Conservation (phyloP, 352 stramenopile species). For the Phytophthora capsici region DNA sequence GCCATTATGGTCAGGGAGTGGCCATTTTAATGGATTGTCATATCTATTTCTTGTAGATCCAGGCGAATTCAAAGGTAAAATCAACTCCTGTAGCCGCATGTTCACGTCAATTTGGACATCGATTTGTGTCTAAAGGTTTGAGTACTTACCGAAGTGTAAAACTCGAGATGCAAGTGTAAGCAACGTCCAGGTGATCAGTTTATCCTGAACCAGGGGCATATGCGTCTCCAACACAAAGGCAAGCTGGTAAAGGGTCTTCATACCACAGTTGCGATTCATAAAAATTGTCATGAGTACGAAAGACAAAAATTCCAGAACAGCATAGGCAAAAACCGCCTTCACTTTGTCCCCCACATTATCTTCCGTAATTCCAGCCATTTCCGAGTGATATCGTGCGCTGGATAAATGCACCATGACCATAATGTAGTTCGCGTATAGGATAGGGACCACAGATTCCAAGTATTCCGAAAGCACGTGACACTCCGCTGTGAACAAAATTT, state of each 20-base stretch:
- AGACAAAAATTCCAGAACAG: constrained; percentile 27
- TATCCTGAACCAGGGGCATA: constrained; percentile 19
- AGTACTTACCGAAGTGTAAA: constrained; percentile 10
- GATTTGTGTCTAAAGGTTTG: not conserved
- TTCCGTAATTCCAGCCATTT: constrained; percentile 6
- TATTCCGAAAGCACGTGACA: constrained; percentile 44
- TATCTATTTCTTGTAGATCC: no score
- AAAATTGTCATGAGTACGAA: constrained; percentile 15
- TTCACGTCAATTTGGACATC: no score
- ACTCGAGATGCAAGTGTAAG: constrained; percentile 6
- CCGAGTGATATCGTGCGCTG: constrained; percentile 17
- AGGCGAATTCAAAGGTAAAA: constrained; percentile 22
- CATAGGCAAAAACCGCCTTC: constrained; percentile 16
- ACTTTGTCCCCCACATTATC: not conserved
- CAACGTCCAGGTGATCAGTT: constrained; percentile 7
- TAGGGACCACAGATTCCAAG: constrained; percentile 35
- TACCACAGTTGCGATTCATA: constrained; percentile 10
- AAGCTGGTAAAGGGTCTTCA: constrained; percentile 25
- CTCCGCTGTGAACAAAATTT: constrained; percentile 33
- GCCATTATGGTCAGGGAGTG: no score
- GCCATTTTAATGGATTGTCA: no score
- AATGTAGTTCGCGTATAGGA: constrained; percentile 29
- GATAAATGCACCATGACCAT: constrained; percentile 24
- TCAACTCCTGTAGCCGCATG: constrained; percentile 13
- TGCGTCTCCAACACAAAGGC: constrained; percentile 40